Percentiles rank a stretch among this genome's conserved stretches.
These are phyloP conservation scores for Rhizopus delemar DNA, from an alignment of 371 early-diverging fungal genomes.

Conservation along the genomic window DNA sequence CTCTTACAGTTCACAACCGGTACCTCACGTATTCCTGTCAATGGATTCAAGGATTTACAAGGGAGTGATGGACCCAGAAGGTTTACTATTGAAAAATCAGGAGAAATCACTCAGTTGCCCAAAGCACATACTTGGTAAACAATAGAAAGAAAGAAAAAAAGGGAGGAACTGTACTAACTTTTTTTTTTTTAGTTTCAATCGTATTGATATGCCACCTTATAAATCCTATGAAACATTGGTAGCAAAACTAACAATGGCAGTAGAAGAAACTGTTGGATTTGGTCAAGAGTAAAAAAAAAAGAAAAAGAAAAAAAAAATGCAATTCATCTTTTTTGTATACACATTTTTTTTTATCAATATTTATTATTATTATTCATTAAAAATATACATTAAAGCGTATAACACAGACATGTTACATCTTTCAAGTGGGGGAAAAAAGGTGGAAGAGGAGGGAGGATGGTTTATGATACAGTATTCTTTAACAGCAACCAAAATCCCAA, in stretches of 20 bases:
- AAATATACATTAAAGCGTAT: background rate
- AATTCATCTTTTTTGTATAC: slow-evolving; percentile 4
- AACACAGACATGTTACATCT: background rate
- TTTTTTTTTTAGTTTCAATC: slow-evolving; percentile 75
- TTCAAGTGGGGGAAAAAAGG: background rate
- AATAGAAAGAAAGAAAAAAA: background rate
- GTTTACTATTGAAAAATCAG: slow-evolving; percentile 96
- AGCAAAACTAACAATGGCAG: slow-evolving; percentile 86
- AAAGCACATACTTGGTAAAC: slow-evolving; percentile 93
- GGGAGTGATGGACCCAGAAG: slow-evolving; percentile 95
- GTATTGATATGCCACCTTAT: slow-evolving; percentile 95
- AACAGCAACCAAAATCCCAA: slow-evolving; percentile 63
- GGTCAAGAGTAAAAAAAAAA: slow-evolving; percentile 67
- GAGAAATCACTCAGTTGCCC: slow-evolving; percentile 87
- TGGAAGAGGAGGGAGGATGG: background rate
- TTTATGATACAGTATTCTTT: background rate
- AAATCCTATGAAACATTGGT: slow-evolving; percentile 69
- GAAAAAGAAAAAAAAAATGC: too few relatives aligned
- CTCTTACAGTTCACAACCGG: slow-evolving; percentile 98
- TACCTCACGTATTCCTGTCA: slow-evolving; percentile 97
- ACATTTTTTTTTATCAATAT: slow-evolving; percentile 1
- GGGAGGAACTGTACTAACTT: background rate
- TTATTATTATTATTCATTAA: background rate
- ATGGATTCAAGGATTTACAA: slow-evolving; percentile 97
- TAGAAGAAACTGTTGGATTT: slow-evolving; percentile 93